A percentile compares a stretch with the other conserved stretches of the same genome.
Conservation (phyloP, 2,329 filamentous ascomycete species). For the Verruconis gallopava region DNA sequence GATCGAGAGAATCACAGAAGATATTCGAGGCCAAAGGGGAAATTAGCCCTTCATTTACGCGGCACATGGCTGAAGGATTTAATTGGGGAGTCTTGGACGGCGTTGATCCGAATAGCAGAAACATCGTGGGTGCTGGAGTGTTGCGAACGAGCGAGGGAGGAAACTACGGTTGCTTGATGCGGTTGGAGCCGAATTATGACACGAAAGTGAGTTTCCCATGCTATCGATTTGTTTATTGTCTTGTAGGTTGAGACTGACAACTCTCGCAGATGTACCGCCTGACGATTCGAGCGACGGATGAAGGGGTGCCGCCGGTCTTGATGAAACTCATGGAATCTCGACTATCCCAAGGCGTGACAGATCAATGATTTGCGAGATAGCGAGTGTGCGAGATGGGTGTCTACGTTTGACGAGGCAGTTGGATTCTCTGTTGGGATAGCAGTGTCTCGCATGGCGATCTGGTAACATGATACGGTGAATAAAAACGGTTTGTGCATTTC, state of each 20-base stretch:
- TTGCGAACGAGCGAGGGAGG: conserved; percentile 69
- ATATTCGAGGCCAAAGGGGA: conserved; percentile 55
- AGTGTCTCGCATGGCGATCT: too few relatives aligned
- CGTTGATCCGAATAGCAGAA: conserved; percentile 86
- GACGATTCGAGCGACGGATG: conserved; percentile 87
- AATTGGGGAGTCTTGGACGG: conserved; percentile 74
- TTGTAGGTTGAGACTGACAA: conserved; percentile 7
- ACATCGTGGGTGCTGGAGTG: conserved; percentile 84
- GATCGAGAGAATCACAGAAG: conserved; percentile 72
- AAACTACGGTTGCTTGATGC: conserved; percentile 87
- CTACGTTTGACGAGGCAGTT: too few relatives aligned
- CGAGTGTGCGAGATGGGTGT: too few relatives aligned
- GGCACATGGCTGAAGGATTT: conserved; percentile 67
- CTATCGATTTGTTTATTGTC: background rate
- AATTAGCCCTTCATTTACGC: conserved; percentile 51
- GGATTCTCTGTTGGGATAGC: too few relatives aligned
- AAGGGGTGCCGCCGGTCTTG: conserved; percentile 67
- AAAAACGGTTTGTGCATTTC: too few relatives aligned
- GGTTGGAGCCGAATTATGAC: conserved; percentile 86
- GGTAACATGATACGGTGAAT: too few relatives aligned
- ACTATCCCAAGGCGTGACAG: conserved; percentile 43
- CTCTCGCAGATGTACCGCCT: conserved; percentile 74
- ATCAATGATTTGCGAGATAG: too few relatives aligned
- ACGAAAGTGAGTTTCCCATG: conserved; percentile 64
- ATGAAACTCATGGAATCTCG: conserved; percentile 80